These are phyloP conservation scores for Vachellia collinsii DNA, from an alignment of 306 rosid species.

Conservation along the genomic window DNA sequence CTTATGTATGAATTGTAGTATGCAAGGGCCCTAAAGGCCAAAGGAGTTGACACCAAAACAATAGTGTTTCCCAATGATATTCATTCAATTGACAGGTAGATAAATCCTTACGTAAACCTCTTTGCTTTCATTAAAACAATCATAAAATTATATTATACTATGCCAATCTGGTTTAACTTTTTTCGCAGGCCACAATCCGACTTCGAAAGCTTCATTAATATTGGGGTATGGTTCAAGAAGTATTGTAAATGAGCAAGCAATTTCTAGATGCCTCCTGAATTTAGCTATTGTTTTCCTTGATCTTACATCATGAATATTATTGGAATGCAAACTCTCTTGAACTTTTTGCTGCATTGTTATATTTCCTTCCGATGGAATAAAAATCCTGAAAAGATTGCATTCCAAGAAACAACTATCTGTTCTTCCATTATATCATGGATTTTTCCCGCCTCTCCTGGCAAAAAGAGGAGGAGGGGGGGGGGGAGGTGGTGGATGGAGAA, in stretches of 20 bases:
- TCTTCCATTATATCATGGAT: no score
- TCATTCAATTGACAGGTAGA: slow-evolving; percentile 82
- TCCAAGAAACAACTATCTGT: no score
- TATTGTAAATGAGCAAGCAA: slow-evolving; percentile 55
- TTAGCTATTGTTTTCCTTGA: not conserved
- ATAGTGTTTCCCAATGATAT: slow-evolving; percentile 77
- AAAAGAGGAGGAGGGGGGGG: no score
- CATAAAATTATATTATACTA: not conserved
- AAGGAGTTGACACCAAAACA: slow-evolving; percentile 70
- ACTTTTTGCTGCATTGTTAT: not conserved
- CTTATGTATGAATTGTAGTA: slow-evolving; percentile 56
- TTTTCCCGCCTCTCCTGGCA: no score
- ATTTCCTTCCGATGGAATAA: no score
- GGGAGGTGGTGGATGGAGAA: no score
- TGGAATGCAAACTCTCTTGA: not conserved
- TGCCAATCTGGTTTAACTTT: slow-evolving; percentile 28
- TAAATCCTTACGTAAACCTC: slow-evolving; percentile 15
- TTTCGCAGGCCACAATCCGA: slow-evolving; percentile 84
- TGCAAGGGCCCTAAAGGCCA: slow-evolving; percentile 83
- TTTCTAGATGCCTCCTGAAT: slow-evolving; percentile 14
- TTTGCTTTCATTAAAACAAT: slow-evolving; percentile 15
- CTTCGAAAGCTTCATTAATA: slow-evolving; percentile 84
- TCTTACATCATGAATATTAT: not conserved
- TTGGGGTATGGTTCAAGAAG: slow-evolving; percentile 89
- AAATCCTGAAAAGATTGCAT: no score